These are phyloP conservation scores for Cercospora zeae-maydis DNA, from an alignment of 2,329 filamentous ascomycete species.

Conservation along the genomic window DNA sequence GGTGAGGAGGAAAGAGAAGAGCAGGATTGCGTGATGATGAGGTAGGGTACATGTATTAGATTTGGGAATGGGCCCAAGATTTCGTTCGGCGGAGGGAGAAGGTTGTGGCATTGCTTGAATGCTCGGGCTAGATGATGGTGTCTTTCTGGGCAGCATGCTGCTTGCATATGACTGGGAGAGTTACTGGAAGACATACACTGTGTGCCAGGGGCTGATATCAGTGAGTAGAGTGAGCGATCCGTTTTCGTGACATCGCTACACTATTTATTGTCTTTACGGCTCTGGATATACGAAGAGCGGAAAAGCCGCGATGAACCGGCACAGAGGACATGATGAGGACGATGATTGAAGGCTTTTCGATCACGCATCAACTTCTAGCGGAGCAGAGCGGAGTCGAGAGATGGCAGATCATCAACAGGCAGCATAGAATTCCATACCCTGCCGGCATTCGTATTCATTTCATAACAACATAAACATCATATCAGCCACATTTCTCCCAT, in stretches of 20 bases:
- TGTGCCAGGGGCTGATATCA: no score
- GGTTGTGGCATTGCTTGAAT: no score
- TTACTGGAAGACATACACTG: no score
- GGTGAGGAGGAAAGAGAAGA: constrained; percentile 37
- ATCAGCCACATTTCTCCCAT: not conserved
- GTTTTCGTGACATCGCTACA: no score
- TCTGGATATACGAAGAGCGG: no score
- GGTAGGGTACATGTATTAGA: not conserved
- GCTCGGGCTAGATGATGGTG: no score
- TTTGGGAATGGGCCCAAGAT: not conserved
- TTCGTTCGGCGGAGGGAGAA: no score
- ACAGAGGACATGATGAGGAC: not conserved
- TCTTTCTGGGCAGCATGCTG: no score
- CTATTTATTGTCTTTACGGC: no score
- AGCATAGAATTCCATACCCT: not conserved
- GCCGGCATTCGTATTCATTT: not conserved
- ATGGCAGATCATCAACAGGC: not conserved
- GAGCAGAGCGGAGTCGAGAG: not conserved
- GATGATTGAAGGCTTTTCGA: not conserved
- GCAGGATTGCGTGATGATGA: constrained; percentile 19
- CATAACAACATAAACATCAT: not conserved
- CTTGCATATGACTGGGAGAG: no score
- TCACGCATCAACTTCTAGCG: not conserved
- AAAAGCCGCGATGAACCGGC: not conserved
- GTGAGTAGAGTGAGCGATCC: no score